Conservation (phyloP, 768 basidiomycete genomes). For the Serendipita indica region DNA sequence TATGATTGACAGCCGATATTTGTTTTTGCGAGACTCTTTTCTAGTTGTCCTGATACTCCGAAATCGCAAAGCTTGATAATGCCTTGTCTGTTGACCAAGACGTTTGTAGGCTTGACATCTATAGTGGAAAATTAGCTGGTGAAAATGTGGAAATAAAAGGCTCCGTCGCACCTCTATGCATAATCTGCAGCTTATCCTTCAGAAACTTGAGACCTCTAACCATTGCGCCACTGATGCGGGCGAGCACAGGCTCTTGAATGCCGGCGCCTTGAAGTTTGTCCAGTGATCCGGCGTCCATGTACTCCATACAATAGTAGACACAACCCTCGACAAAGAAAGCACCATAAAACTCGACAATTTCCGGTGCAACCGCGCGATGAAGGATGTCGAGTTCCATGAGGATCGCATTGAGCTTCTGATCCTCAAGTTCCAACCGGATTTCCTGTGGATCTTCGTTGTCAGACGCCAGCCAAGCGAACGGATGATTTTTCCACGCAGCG, state of each 20-base stretch:
- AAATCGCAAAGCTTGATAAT: constrained; percentile 94
- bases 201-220: constrained; percentile 85
- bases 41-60: constrained; percentile 95
- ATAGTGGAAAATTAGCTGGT: constrained; percentile 7
- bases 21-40: constrained; percentile 90
- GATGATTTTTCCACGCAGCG: neutral
- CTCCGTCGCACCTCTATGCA: constrained; percentile 41
- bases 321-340: constrained; percentile 99
- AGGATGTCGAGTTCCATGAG: constrained; percentile 98
- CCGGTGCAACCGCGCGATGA: constrained; percentile 78
- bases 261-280: constrained; percentile 58
- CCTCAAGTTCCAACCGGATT: constrained; percentile 91
- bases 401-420: constrained; percentile 85
- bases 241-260: constrained; percentile 64
- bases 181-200: constrained; percentile 86
- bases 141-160: constrained; percentile 1
- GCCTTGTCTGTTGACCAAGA: constrained; percentile 78
- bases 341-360: constrained; percentile 97
- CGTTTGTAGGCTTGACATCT: constrained; percentile 92
- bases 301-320: constrained; percentile 99
- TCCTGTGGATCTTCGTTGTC: constrained; percentile 39
- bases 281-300: constrained; percentile 96
- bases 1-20: constrained; percentile 98
- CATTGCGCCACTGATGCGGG: constrained; percentile 66
- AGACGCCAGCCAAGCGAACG: neutral